Conservation (phyloP, 1,284 basidiomycete species). For the Gastroboletus turbinatus region DNA sequence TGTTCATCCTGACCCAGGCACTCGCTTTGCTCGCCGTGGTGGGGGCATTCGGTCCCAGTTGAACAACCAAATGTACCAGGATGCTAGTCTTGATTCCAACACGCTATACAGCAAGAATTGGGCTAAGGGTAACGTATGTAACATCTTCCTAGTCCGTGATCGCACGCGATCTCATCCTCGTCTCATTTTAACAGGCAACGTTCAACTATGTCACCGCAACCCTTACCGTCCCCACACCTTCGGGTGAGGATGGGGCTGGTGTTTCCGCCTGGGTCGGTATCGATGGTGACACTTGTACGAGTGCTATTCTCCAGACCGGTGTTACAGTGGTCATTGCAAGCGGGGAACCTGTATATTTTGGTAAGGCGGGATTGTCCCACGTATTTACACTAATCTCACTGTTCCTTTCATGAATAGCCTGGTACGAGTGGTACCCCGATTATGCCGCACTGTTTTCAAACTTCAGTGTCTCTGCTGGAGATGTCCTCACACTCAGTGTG, state of each 20-base stretch:
- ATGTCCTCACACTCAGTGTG: constrained; percentile 8
- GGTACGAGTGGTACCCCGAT: constrained; percentile 13
- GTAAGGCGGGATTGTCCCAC: background rate
- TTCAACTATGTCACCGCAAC: constrained; percentile 5
- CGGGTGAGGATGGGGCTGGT: background rate
- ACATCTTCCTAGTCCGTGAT: no score
- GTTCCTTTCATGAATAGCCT: constrained; percentile 1
- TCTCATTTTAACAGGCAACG: constrained; percentile 4
- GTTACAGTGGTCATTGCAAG: background rate
- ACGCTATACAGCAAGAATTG: no score
- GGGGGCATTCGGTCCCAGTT: no score
- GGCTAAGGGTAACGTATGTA: no score
- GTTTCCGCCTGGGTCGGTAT: constrained; percentile 17
- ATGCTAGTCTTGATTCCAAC: no score
- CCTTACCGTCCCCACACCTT: constrained; percentile 4
- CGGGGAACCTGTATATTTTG: background rate
- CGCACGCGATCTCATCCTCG: no score
- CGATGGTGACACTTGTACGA: constrained; percentile 8
- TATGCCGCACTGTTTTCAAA: background rate
- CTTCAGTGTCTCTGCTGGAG: constrained; percentile 15
- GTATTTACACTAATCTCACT: background rate
- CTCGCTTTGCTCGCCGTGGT: no score
- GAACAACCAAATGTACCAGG: no score
- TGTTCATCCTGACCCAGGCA: no score
- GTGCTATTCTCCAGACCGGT: constrained; percentile 6